These are phyloP conservation scores for Beta macrorhiza DNA, from an alignment of 179 eudicot genomes.

Conservation along the genomic window DNA sequence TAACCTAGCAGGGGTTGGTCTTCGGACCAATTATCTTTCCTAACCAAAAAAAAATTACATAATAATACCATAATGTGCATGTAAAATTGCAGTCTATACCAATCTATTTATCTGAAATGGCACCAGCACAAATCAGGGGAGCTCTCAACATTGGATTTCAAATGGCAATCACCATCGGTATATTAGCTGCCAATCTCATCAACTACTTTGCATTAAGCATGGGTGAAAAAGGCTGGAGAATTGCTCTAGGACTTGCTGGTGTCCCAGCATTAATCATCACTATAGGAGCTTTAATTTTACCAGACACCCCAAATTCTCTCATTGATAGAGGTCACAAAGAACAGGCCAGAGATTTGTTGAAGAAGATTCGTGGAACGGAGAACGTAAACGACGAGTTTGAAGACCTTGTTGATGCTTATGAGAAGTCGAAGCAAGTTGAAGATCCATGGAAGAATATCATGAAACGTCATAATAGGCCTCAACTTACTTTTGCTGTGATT, in stretches of 20 bases:
- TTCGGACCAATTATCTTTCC: no score
- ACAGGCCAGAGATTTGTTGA: constrained; percentile 28
- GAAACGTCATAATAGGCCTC: constrained; percentile 35
- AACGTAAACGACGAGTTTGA: constrained; percentile 36
- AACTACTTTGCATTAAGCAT: constrained; percentile 41
- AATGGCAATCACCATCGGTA: constrained; percentile 44
- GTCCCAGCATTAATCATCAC: constrained; percentile 45
- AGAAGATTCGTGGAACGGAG: constrained; percentile 37
- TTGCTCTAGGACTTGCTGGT: constrained; percentile 39
- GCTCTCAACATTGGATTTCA: constrained; percentile 57
- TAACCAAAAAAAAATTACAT: no score
- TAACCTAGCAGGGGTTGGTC: no score
- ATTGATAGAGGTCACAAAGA: constrained; percentile 41
- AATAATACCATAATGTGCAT: neutral
- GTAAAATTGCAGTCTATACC: constrained; percentile 41
- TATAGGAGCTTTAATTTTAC: constrained; percentile 38
- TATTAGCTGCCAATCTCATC: constrained; percentile 41
- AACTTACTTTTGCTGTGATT: constrained; percentile 26
- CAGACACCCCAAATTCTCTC: constrained; percentile 60
- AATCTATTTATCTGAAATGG: constrained; percentile 57
- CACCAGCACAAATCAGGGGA: constrained; percentile 47
- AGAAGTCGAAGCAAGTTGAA: constrained; percentile 30
- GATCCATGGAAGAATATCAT: constrained; percentile 42
- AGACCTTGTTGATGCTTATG: constrained; percentile 35
- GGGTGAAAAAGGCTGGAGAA: constrained; percentile 46